These are phyloP conservation scores for Hymenotorrendiella dingleyae DNA, from an alignment of 2,329 filamentous ascomycete species.

Conservation along the genomic window DNA sequence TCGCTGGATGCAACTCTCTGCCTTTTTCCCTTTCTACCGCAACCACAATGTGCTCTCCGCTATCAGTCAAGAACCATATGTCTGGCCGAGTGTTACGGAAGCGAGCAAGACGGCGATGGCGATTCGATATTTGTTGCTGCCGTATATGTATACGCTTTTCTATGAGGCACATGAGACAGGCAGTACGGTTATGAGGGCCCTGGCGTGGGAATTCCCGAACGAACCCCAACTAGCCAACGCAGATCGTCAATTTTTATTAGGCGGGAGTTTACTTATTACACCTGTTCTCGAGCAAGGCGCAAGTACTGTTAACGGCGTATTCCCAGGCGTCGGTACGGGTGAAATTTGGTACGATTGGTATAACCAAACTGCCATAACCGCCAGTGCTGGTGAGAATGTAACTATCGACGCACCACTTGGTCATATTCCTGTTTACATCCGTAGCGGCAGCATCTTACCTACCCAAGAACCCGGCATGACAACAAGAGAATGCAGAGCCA, in stretches of 20 bases:
- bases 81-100: constrained; percentile 55
- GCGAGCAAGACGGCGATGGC: constrained; percentile 66
- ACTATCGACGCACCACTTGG: constrained; percentile 36
- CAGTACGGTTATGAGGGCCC: constrained; percentile 64
- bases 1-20: constrained; percentile 67
- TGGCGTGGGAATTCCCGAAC: constrained; percentile 63
- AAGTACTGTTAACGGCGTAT: constrained; percentile 40
- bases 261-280: constrained; percentile 57
- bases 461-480: constrained; percentile 53
- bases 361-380: constrained; percentile 39
- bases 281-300: constrained; percentile 42
- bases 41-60: constrained; percentile 56
- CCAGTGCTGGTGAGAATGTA: constrained; percentile 41
- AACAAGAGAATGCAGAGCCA: constrained; percentile 54
- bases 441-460: constrained; percentile 60
- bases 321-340: constrained; percentile 46
- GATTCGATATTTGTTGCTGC: constrained; percentile 65
- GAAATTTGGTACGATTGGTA: constrained; percentile 47
- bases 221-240: constrained; percentile 62
- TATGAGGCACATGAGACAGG: constrained; percentile 59
- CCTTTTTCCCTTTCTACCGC: constrained; percentile 71
- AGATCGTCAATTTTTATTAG: constrained; percentile 68
- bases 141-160: constrained; percentile 73
- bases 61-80: constrained; percentile 67
- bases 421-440: constrained; percentile 62